A percentile compares a stretch with the other conserved stretches of the same genome.
Conservation (phyloP, 2,329 filamentous ascomycete species). For the Diaporthe destruens region DNA sequence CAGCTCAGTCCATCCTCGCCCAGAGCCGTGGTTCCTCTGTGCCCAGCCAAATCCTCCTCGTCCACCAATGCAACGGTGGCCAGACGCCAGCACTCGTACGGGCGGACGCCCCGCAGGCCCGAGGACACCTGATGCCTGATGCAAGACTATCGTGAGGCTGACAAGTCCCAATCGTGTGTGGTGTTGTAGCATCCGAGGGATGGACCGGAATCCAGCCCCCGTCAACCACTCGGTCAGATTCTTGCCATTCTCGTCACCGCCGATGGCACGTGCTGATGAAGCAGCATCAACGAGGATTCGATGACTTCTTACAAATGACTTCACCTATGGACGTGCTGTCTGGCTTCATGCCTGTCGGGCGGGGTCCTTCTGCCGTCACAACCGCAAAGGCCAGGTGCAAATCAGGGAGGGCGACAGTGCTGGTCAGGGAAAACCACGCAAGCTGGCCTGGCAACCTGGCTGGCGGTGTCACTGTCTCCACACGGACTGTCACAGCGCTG, state of each 20-base stretch:
- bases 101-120: background rate
- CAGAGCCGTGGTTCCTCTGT: background rate
- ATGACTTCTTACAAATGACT: conserved; percentile 13
- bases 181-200: conserved; percentile 3
- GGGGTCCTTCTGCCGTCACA: background rate
- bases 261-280: conserved; percentile 21
- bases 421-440: conserved; percentile 1
- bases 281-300: background rate
- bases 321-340: background rate
- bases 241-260: conserved; percentile 2
- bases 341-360: conserved; percentile 15
- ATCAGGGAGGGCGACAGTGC: background rate
- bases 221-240: background rate
- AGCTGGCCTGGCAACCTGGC: conserved; percentile 11
- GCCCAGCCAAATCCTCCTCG: background rate
- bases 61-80: background rate
- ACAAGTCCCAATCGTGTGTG: background rate
- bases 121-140: too few species aligned
- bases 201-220: conserved; percentile 6
- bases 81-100: background rate
- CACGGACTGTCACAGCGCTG: conserved; percentile 10
- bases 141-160: conserved; percentile 9
- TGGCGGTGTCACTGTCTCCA: conserved; percentile 19
- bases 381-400: background rate
- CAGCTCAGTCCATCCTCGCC: background rate